Evolutionary conservation across 257 asterid species (phyloP).

Genomic region (Galeopsis tetrahit): DNA sequence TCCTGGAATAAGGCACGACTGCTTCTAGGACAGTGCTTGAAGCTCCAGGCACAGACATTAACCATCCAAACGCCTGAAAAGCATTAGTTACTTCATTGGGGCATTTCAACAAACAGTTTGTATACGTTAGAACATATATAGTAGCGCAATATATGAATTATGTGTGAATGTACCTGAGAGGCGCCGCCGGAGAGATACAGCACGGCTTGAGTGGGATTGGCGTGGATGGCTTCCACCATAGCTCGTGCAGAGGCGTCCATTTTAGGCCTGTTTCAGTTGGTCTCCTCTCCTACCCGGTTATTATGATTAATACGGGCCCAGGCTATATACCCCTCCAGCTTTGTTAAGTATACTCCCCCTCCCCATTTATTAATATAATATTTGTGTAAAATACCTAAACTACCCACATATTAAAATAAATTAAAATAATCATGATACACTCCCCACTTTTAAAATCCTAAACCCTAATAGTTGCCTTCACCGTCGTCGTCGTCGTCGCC

Average conservation of each 20-base stretch:
- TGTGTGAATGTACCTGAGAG: slow-evolving; percentile 63
- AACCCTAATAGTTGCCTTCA: no score
- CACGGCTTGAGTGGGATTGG: slow-evolving; percentile 74
- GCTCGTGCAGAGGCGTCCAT: slow-evolving; percentile 75
- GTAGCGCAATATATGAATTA: background rate
- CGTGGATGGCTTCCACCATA: slow-evolving; percentile 74
- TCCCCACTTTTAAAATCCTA: no score
- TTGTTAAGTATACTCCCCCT: no score
- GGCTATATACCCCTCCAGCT: no score
- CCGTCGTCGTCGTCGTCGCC: no score
- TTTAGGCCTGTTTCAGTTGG: slow-evolving; percentile 26
- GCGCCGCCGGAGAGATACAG: slow-evolving; percentile 92
- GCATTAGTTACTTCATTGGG: slow-evolving; percentile 22
- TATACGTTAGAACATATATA: background rate
- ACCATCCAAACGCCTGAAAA: slow-evolving; percentile 86
- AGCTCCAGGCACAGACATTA: slow-evolving; percentile 95
- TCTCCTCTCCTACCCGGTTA: background rate
- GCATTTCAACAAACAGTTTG: slow-evolving; percentile 42
- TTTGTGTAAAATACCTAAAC: no score
- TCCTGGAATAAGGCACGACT: slow-evolving; percentile 81
- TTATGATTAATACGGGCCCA: slow-evolving; percentile 23
- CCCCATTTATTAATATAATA: no score
- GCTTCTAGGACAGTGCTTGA: slow-evolving; percentile 82
- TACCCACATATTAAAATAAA: no score
- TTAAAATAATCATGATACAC: no score